phyloP scores from a whole-genome alignment of 2,329 filamentous ascomycete genomes.

The Drechslerella dactyloides region DNA sequence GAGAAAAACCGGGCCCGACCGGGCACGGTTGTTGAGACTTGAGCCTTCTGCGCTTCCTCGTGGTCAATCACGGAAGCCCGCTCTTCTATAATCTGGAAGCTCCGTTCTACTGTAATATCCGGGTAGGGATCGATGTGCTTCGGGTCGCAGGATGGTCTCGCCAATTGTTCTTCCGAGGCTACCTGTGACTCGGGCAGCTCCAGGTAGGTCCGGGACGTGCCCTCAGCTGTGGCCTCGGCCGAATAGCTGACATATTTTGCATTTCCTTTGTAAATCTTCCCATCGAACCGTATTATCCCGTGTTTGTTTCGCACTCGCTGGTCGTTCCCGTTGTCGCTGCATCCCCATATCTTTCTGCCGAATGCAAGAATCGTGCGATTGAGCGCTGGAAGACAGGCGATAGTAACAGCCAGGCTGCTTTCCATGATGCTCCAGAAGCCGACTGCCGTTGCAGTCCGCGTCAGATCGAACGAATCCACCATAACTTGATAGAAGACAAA shows the following conservation, averaged over 20 bases:
- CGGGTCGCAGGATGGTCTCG: background rate
- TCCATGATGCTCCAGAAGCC: slow-evolving; percentile 50
- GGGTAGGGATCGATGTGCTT: slow-evolving; percentile 34
- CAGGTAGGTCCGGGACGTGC: slow-evolving; percentile 26
- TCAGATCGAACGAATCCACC: slow-evolving; percentile 41
- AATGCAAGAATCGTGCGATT: slow-evolving; percentile 29
- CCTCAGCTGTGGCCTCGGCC: slow-evolving; percentile 33
- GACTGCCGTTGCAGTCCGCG: slow-evolving; percentile 30
- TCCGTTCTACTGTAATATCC: slow-evolving; percentile 47
- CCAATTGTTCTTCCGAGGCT: slow-evolving; percentile 34
- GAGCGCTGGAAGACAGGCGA: slow-evolving; percentile 42
- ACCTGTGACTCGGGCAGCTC: slow-evolving; percentile 25
- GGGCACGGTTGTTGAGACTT: slow-evolving; percentile 15
- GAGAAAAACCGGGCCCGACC: slow-evolving; percentile 30
- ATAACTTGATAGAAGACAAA: slow-evolving; percentile 44
- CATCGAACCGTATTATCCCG: slow-evolving; percentile 37
- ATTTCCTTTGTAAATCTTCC: slow-evolving; percentile 43
- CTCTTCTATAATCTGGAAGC: slow-evolving; percentile 45
- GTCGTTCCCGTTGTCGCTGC: slow-evolving; percentile 5
- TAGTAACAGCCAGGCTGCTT: slow-evolving; percentile 46
- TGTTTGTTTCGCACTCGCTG: slow-evolving; percentile 36
- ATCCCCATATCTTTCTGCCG: slow-evolving; percentile 12
- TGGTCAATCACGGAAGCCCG: slow-evolving; percentile 41
- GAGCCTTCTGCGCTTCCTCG: slow-evolving; percentile 30
- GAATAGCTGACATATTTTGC: slow-evolving; percentile 50